Percentiles rank a stretch among this genome's conserved stretches.
These are phyloP conservation scores for Botrytis pseudocinerea DNA, from an alignment of 2,329 filamentous ascomycete species.

Conservation along the genomic window DNA sequence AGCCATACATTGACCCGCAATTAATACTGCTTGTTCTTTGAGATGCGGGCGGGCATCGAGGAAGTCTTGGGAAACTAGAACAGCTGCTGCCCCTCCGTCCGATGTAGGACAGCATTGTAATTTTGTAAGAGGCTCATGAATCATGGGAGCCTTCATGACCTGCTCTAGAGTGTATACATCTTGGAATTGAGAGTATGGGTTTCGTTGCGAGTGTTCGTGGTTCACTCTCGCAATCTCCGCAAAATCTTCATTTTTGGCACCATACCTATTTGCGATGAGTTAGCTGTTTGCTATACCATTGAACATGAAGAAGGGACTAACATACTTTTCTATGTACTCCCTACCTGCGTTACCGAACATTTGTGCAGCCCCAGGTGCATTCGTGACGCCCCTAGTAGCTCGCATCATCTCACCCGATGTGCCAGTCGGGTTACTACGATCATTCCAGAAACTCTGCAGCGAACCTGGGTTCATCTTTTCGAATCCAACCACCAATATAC, in stretches of 20 bases:
- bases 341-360: slow-evolving; percentile 92
- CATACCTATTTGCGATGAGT: slow-evolving; percentile 42
- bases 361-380: slow-evolving; percentile 83
- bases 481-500: slow-evolving; percentile 88
- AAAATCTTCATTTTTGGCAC: slow-evolving; percentile 82
- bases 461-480: slow-evolving; percentile 98
- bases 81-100: slow-evolving; percentile 84
- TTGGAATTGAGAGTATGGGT: slow-evolving; percentile 98
- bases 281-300: not conserved
- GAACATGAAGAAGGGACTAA: slow-evolving; percentile 31
- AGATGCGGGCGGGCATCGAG: slow-evolving; percentile 82
- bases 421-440: slow-evolving; percentile 76
- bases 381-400: slow-evolving; percentile 75
- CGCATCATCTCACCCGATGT: slow-evolving; percentile 77
- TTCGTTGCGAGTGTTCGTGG: slow-evolving; percentile 85
- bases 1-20: slow-evolving; percentile 85
- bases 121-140: slow-evolving; percentile 88
- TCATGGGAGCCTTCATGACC: slow-evolving; percentile 71
- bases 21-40: slow-evolving; percentile 77
- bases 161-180: slow-evolving; percentile 88
- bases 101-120: slow-evolving; percentile 98
- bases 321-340: slow-evolving; percentile 90
- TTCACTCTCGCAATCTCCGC: slow-evolving; percentile 92
- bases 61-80: slow-evolving; percentile 87
- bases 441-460: slow-evolving; percentile 79